phyloP scores from a whole-genome alignment of 176 grass and related monocot species.

The Aegilops tauschii region DNA sequence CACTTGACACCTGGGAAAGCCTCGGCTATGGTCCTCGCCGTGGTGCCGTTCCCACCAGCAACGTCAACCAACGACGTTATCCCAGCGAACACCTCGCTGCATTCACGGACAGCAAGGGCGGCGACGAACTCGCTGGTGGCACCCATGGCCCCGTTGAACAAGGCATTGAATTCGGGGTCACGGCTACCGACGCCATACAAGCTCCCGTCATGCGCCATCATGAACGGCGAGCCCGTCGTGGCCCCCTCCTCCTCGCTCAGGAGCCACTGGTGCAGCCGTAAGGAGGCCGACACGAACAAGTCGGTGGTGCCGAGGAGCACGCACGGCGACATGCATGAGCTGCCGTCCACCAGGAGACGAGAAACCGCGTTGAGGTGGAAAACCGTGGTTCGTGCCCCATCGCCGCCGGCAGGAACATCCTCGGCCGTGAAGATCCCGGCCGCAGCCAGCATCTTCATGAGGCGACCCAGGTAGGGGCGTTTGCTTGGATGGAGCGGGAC shows the following conservation, averaged over 20 bases:
- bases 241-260: neutral
- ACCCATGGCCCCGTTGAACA: neutral
- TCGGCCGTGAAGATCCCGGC: neutral
- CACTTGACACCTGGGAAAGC: neutral
- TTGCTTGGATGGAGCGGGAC: constrained; percentile 12
- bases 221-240: neutral
- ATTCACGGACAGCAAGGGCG: neutral
- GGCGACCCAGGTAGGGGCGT: constrained; percentile 11
- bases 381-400: neutral
- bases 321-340: neutral
- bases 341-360: constrained; percentile 5
- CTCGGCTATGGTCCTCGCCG: neutral
- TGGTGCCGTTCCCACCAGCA: neutral
- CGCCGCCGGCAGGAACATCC: neutral
- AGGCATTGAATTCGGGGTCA: neutral
- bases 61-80: neutral
- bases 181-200: neutral
- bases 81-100: neutral
- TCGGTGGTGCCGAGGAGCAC: neutral
- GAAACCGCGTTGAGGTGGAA: constrained; percentile 32
- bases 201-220: neutral
- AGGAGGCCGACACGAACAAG: neutral
- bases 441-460: constrained; percentile 34
- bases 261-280: constrained; percentile 15
- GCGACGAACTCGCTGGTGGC: neutral